Conservation (phyloP, 2,329 filamentous ascomycete species). For the Penicillium sp. region DNA sequence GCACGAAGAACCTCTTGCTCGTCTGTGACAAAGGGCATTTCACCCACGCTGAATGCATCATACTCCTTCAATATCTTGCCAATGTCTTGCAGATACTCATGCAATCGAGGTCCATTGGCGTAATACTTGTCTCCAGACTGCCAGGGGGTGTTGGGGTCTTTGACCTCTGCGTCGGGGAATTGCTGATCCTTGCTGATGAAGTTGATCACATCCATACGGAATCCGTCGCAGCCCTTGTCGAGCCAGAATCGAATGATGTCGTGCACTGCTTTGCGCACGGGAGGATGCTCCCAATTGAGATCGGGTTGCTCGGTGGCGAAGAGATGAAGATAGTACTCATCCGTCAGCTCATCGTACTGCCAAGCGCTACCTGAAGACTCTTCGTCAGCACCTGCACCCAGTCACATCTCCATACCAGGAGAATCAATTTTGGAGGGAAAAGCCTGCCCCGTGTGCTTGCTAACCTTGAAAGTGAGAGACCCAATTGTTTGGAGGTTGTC, state of each 20-base stretch:
- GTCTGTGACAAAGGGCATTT: conserved; percentile 51
- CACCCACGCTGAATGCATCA: conserved; percentile 55
- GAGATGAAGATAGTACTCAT: conserved; percentile 70
- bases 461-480: conserved; percentile 41
- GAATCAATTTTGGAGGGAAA: no score
- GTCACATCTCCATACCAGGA: no score
- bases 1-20: conserved; percentile 47
- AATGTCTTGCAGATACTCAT: conserved; percentile 53
- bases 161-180: conserved; percentile 44
- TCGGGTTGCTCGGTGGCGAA: conserved; percentile 74
- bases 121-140: conserved; percentile 41
- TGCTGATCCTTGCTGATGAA: conserved; percentile 60
- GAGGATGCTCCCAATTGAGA: conserved; percentile 74
- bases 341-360: conserved; percentile 63
- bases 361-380: conserved; percentile 33
- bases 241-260: conserved; percentile 75
- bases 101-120: conserved; percentile 53
- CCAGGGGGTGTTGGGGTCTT: conserved; percentile 21
- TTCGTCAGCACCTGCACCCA: background rate
- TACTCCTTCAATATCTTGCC: conserved; percentile 51
- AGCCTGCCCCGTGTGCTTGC: background rate
- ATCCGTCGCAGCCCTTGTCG: conserved; percentile 64
- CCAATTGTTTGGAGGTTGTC: conserved; percentile 72
- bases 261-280: conserved; percentile 64
- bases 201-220: conserved; percentile 70